phyloP scores from a whole-genome alignment of 768 basidiomycete genomes.

The Podaxis carcinomalis region DNA sequence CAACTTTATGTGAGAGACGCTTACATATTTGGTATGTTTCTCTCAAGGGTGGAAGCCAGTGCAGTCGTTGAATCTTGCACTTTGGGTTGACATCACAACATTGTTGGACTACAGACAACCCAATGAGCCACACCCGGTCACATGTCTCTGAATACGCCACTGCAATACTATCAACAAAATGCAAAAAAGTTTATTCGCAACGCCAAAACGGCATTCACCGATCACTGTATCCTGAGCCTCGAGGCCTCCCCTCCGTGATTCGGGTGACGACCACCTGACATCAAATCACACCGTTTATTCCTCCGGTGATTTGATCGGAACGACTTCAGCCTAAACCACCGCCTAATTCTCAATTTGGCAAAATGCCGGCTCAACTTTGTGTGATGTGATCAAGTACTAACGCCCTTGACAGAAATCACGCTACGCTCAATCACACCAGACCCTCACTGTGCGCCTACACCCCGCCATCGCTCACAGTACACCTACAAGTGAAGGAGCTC shows the following conservation, averaged over 20 bases:
- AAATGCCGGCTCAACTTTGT: not conserved
- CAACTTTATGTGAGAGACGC: too few species aligned
- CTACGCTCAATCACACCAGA: constrained; percentile 11
- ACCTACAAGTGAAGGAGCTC: not conserved
- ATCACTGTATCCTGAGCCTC: not conserved
- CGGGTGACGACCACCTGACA: not conserved
- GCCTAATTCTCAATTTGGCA: not conserved
- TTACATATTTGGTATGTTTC: too few species aligned
- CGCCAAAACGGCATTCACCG: not conserved
- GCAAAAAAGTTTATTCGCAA: not conserved
- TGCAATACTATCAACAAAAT: not conserved
- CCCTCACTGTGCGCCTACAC: not conserved
- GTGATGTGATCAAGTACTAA: not conserved
- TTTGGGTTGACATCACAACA: not conserved
- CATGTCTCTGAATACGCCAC: not conserved
- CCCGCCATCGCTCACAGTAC: not conserved
- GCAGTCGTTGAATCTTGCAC: not conserved
- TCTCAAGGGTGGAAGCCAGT: not conserved
- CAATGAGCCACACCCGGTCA: not conserved
- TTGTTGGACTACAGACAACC: not conserved
- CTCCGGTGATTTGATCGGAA: not conserved
- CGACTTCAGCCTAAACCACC: not conserved
- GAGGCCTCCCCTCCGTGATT: not conserved
- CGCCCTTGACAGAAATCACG: not conserved
- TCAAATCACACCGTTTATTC: not conserved